These are phyloP conservation scores for Phytopythium montanum DNA, from an alignment of 352 stramenopile genomes.

Conservation along the genomic window DNA sequence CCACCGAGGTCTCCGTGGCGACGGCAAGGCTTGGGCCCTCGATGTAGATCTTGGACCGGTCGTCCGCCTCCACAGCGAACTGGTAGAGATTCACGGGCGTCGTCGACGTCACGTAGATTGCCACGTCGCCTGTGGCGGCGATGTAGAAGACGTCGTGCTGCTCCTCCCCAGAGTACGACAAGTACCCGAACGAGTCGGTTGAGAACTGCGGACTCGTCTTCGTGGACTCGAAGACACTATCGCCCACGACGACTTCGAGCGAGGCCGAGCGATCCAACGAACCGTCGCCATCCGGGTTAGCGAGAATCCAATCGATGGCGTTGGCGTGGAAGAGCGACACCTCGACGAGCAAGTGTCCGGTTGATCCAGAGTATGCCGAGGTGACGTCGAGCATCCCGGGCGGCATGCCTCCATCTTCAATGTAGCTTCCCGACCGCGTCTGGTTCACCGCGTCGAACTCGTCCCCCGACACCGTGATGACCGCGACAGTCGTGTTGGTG, in stretches of 20 bases:
- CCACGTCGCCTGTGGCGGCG: background rate
- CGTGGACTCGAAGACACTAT: background rate
- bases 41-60: background rate
- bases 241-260: background rate
- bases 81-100: background rate
- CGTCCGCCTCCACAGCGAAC: background rate
- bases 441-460: background rate
- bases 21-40: background rate
- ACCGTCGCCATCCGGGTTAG: too few species aligned
- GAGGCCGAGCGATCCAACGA: background rate
- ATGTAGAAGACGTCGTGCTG: background rate
- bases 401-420: background rate
- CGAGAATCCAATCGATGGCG: background rate
- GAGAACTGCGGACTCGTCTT: background rate
- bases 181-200: background rate
- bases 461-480: background rate
- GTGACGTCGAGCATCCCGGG: background rate
- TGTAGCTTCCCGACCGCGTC: background rate
- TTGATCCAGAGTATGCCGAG: background rate
- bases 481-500: background rate
- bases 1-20: background rate
- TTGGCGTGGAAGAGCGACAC: background rate
- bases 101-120: background rate
- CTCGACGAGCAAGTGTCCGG: background rate
- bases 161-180: background rate